Conservation (phyloP, 106 monocot species). For the Dendrobium officinale region DNA sequence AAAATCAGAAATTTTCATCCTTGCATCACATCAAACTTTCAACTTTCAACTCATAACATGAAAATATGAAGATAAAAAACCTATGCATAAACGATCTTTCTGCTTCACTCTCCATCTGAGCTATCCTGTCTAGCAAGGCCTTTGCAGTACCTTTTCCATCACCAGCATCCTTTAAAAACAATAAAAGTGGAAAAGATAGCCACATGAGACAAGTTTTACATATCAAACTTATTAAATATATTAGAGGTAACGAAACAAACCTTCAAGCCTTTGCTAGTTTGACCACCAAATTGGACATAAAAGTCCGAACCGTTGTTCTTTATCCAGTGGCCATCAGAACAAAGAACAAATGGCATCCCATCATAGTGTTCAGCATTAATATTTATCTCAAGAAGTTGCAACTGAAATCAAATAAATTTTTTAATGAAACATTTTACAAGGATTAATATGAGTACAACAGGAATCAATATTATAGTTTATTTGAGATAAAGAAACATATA, state of each 20-base stretch:
- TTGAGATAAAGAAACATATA: background rate
- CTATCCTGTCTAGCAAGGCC: conserved; percentile 63
- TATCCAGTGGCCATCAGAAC: conserved; percentile 65
- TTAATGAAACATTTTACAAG: background rate
- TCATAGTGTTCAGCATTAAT: conserved; percentile 44
- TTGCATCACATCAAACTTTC: background rate
- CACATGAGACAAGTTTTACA: background rate
- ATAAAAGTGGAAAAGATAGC: conserved; percentile 1
- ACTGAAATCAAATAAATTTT: conserved; percentile 4
- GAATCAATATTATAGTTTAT: background rate
- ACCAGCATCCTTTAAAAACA: conserved; percentile 52
- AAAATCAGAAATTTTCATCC: background rate
- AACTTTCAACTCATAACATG: background rate
- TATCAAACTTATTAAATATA: conserved; percentile 3
- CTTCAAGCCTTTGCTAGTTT: conserved; percentile 29
- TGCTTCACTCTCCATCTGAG: conserved; percentile 74
- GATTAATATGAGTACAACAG: background rate
- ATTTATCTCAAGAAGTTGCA: conserved; percentile 51
- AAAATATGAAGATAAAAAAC: conserved; percentile 15
- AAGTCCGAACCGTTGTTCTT: conserved; percentile 85
- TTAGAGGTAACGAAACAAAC: conserved; percentile 14
- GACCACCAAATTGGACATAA: conserved; percentile 47
- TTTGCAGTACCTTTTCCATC: conserved; percentile 82
- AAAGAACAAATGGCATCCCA: conserved; percentile 82
- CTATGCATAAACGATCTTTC: conserved; percentile 96